These are phyloP conservation scores for Microdochium bolleyi DNA, from an alignment of 2,329 filamentous ascomycete genomes.

Conservation along the genomic window DNA sequence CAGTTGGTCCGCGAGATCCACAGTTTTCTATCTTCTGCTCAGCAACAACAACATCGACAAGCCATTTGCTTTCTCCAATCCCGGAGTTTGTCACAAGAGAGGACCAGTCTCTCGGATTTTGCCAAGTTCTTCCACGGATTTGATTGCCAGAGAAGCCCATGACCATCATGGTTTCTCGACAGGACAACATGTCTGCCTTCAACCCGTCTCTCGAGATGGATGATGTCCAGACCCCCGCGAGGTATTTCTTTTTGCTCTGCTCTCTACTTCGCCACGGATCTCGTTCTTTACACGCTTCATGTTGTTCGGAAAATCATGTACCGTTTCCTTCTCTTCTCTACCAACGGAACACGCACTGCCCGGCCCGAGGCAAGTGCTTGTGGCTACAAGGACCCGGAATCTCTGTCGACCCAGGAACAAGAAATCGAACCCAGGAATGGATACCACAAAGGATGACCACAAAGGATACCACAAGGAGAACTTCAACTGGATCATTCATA, in stretches of 20 bases:
- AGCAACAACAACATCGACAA: not conserved
- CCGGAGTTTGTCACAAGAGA: not conserved
- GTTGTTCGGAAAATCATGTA: conserved; percentile 22
- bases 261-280: conserved; percentile 36
- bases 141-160: conserved; percentile 23
- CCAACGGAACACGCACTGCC: not conserved
- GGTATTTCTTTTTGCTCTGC: conserved; percentile 44
- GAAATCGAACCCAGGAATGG: not conserved
- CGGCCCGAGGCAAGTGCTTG: conserved; percentile 14
- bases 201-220: conserved; percentile 45
- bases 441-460: not conserved
- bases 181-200: conserved; percentile 44
- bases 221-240: conserved; percentile 52
- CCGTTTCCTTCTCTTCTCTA: conserved; percentile 13
- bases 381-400: not conserved
- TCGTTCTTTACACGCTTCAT: conserved; percentile 17
- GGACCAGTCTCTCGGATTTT: conserved; percentile 1
- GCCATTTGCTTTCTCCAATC: not conserved
- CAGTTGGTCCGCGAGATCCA: not conserved
- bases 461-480: not conserved
- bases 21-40: not conserved
- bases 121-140: not conserved
- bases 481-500: not conserved
- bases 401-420: conserved; percentile 2
- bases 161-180: conserved; percentile 40